These are phyloP conservation scores for Ampelomyces quisqualis DNA, from an alignment of 2,329 filamentous ascomycete genomes.

Conservation along the genomic window DNA sequence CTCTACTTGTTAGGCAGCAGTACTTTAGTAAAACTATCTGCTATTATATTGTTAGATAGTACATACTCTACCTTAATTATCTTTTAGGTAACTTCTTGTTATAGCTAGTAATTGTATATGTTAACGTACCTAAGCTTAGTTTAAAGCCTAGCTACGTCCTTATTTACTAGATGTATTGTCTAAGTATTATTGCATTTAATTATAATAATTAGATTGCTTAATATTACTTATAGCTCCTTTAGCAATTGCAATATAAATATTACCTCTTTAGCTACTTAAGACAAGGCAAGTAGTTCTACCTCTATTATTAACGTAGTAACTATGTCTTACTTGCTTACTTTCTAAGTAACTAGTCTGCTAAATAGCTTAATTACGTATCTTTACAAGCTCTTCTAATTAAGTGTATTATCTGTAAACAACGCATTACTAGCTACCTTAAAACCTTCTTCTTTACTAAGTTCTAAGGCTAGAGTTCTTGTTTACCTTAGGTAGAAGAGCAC, in stretches of 20 bases:
- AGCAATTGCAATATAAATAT: not conserved
- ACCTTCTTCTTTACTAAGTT: not conserved
- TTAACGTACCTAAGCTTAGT: constrained; percentile 1
- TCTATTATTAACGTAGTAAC: constrained; percentile 6
- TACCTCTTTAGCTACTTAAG: not conserved
- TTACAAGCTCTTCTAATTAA: constrained; percentile 1
- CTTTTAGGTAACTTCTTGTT: constrained; percentile 1
- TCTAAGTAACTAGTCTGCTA: not conserved
- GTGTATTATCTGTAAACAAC: constrained; percentile 3
- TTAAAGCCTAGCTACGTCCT: not conserved
- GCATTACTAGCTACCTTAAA: constrained; percentile 3
- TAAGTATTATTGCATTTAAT: constrained; percentile 8
- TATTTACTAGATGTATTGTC: constrained; percentile 1
- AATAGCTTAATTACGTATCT: constrained; percentile 1
- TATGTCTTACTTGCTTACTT: constrained; percentile 1
- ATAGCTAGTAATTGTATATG: constrained; percentile 5
- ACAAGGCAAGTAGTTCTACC: constrained; percentile 8
- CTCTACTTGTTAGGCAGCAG: constrained; percentile 1
- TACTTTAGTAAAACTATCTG: constrained; percentile 6
- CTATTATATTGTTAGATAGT: not conserved
- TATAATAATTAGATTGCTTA: not conserved
- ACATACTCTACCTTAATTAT: constrained; percentile 2
- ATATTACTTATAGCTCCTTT: constrained; percentile 1
- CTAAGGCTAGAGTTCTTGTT: not conserved
- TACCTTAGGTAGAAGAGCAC: constrained; percentile 3